phyloP scores from a whole-genome alignment of 805 yeast genomes.

The Zygoascus ofunaensis region DNA sequence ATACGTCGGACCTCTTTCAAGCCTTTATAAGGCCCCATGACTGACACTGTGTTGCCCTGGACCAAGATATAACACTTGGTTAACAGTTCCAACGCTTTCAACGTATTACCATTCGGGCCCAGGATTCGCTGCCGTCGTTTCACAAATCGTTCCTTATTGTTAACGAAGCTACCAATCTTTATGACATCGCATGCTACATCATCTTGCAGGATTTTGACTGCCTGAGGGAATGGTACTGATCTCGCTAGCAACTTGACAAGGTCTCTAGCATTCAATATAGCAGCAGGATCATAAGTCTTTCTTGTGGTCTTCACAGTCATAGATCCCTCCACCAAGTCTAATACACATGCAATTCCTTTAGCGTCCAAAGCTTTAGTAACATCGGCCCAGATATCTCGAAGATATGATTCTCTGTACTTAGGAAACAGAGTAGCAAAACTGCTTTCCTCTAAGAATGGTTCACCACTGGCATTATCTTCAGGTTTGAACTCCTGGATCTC shows the following conservation, averaged over 20 bases:
- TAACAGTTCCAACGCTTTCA: conserved; percentile 87
- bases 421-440: conserved; percentile 93
- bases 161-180: conserved; percentile 81
- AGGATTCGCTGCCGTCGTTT: conserved; percentile 93
- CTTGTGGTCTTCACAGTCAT: conserved; percentile 96
- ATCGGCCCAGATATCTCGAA: conserved; percentile 87
- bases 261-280: conserved; percentile 89
- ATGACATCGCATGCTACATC: conserved; percentile 94
- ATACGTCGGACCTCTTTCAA: conserved; percentile 85
- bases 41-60: conserved; percentile 95
- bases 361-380: conserved; percentile 71
- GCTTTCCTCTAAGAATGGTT: conserved; percentile 90
- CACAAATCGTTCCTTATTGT: conserved; percentile 86
- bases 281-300: conserved; percentile 91
- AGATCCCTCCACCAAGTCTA: conserved; percentile 90
- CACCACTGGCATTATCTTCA: conserved; percentile 80
- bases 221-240: conserved; percentile 96
- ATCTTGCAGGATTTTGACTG: conserved; percentile 81
- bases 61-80: conserved; percentile 95
- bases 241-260: conserved; percentile 86
- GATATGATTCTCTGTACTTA: conserved; percentile 85
- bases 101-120: conserved; percentile 94
- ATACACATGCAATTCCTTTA: conserved; percentile 65
- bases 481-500: conserved; percentile 75
- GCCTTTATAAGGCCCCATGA: conserved; percentile 94